A percentile compares a stretch with the other conserved stretches of the same genome.
Evolutionary conservation across 2,329 filamentous ascomycete species (phyloP).

Genomic region (Colletotrichum sp.): DNA sequence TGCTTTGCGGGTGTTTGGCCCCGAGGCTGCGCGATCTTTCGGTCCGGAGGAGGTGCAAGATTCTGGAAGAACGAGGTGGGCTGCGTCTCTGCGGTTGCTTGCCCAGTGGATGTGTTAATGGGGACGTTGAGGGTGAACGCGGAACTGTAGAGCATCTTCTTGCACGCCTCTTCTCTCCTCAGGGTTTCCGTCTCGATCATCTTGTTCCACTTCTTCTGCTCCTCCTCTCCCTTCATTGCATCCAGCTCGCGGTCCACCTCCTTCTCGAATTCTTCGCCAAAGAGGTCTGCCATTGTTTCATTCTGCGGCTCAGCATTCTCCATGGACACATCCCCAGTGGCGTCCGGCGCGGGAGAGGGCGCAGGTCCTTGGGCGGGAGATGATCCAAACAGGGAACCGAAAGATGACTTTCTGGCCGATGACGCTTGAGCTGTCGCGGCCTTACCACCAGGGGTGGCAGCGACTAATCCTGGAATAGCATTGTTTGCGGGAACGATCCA

Average conservation of each 20-base stretch:
- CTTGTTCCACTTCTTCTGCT: neutral
- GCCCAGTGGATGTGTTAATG: neutral
- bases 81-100: neutral
- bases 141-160: neutral
- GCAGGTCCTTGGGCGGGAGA: neutral
- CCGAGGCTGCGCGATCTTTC: neutral
- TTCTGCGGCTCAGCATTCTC: neutral
- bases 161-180: neutral
- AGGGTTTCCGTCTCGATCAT: neutral
- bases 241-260: neutral
- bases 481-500: neutral
- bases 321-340: neutral
- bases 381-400: neutral
- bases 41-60: neutral
- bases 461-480: rapidly evolving
- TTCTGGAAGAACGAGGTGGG: neutral
- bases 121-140: neutral
- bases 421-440: neutral
- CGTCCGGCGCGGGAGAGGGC: neutral
- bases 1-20: neutral
- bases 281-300: neutral
- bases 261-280: neutral
- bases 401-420: neutral
- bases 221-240: neutral
- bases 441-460: neutral